phyloP scores from a whole-genome alignment of 768 basidiomycete genomes.

The Collybia mongolica region DNA sequence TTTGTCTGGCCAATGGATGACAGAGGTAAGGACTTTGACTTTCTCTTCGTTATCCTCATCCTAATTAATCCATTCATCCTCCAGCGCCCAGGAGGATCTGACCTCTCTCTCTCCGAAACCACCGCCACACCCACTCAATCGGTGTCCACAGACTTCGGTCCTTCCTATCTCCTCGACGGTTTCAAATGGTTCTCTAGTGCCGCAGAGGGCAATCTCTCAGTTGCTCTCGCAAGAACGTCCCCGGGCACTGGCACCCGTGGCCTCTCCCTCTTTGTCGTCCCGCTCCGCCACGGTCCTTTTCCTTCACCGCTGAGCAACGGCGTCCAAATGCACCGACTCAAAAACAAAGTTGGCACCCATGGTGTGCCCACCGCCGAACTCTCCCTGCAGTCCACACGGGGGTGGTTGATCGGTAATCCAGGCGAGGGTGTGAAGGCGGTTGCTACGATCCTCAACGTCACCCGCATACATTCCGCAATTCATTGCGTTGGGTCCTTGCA shows the following conservation, averaged over 20 bases:
- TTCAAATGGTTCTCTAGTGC: conserved; percentile 88
- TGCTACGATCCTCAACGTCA: conserved; percentile 73
- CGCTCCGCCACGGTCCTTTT: conserved; percentile 39
- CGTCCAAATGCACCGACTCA: conserved; percentile 69
- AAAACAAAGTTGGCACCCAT: conserved; percentile 78
- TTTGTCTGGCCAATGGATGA: conserved; percentile 86
- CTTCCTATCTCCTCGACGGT: conserved; percentile 58
- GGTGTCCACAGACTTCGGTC: conserved; percentile 37
- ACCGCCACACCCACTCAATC: conserved; percentile 49
- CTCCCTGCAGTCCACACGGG: conserved; percentile 55
- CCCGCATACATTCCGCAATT: conserved; percentile 65
- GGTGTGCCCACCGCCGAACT: conserved; percentile 76
- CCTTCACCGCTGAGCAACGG: conserved; percentile 58
- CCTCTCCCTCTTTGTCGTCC: conserved; percentile 65
- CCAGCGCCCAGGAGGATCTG: conserved; percentile 74
- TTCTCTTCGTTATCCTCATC: conserved; percentile 30
- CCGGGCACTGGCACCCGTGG: conserved; percentile 69
- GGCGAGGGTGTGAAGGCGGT: conserved; percentile 69
- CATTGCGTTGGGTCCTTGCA: conserved; percentile 54
- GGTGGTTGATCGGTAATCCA: conserved; percentile 57
- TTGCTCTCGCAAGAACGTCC: conserved; percentile 71
- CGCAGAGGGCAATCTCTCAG: conserved; percentile 69
- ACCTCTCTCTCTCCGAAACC: conserved; percentile 73
- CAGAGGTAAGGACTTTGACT: conserved; percentile 51
- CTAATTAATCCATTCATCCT: conserved; percentile 26